phyloP scores from a whole-genome alignment of 2,329 filamentous ascomycete species.

The Davidsoniella neocaledoniae region DNA sequence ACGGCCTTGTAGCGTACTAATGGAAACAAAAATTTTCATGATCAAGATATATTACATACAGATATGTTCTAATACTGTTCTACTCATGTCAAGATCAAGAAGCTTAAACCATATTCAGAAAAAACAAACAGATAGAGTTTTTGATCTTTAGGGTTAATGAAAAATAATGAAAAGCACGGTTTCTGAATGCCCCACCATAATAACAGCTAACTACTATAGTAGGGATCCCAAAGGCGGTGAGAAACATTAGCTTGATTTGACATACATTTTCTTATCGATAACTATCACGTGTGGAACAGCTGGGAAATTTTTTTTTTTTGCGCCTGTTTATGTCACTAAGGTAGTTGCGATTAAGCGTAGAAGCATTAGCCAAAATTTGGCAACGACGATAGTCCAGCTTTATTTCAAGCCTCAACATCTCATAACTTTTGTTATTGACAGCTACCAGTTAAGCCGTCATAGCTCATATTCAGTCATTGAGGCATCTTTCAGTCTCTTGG shows the following conservation, averaged over 20 bases:
- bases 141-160: too few relatives aligned
- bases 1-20: too few relatives aligned
- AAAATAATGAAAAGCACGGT: too few relatives aligned
- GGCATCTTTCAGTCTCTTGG: too few relatives aligned
- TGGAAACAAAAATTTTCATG: too few relatives aligned
- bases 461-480: neutral
- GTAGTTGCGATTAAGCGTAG: slow-evolving; percentile 6
- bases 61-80: too few relatives aligned
- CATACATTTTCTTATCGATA: slow-evolving; percentile 9
- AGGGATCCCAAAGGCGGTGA: slow-evolving; percentile 8
- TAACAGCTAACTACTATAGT: neutral
- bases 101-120: too few relatives aligned
- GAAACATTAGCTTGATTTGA: slow-evolving; percentile 8
- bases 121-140: too few relatives aligned
- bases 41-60: too few relatives aligned
- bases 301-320: slow-evolving; percentile 11
- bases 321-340: neutral
- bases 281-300: slow-evolving; percentile 9
- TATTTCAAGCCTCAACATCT: neutral
- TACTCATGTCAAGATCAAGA: too few relatives aligned
- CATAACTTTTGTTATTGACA: neutral
- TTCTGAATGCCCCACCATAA: too few relatives aligned
- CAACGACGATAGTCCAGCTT: neutral
- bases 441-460: neutral
- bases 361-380: neutral